Base-by-base conservation (phyloP, 345 rosid species). In the Salix brachista region DNA sequence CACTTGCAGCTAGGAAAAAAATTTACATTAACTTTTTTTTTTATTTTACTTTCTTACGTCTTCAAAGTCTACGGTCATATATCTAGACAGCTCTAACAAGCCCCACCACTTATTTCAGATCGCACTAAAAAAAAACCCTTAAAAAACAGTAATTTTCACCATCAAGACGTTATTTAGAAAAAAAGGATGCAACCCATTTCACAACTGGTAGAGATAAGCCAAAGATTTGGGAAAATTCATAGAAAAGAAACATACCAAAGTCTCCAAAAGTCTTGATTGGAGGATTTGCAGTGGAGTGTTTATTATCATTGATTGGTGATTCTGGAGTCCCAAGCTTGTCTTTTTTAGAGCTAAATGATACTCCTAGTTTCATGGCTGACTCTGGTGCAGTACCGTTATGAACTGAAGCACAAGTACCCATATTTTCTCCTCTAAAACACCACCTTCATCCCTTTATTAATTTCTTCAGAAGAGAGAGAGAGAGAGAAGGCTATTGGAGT, bases 331-430 rank as follows among this genome's bases (percentile, higher is more conserved):
- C 73, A 58, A 77, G 83, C 65, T 72, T 78, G 25, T 78, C 87
- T 2, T 76, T 77, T 75, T 80, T 80, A 16, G 85, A 76, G 54
- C 73, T 73, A 65, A 84, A 84, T 8, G 86, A 77, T 36, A 83
- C 25, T 16, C 80, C 72, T 19, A 81, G 58, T 74, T 83, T 84
- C 80, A 81, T 75, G 79, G 86, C 77, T 3, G 89, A 83, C 46
- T 78, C 80, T 21, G 71, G 46, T 32, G 85, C 50, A 46, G 50
- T 25, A 54, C 48, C 82, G 76, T 79, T 75, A 72, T 80, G 84
- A 39, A 83, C 78, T 7, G 91, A 69, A 25, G 75, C 89, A 72
- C 86, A 90, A 25, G 86, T 83, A 83, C 93, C 93, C 93, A 90
- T 89, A 16, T 75, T 66, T 68, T 68, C 6, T 66, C 58, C 48